These are phyloP conservation scores for Bipolaris sorokiniana DNA, from an alignment of 2,329 filamentous ascomycete genomes.

Conservation along the genomic window DNA sequence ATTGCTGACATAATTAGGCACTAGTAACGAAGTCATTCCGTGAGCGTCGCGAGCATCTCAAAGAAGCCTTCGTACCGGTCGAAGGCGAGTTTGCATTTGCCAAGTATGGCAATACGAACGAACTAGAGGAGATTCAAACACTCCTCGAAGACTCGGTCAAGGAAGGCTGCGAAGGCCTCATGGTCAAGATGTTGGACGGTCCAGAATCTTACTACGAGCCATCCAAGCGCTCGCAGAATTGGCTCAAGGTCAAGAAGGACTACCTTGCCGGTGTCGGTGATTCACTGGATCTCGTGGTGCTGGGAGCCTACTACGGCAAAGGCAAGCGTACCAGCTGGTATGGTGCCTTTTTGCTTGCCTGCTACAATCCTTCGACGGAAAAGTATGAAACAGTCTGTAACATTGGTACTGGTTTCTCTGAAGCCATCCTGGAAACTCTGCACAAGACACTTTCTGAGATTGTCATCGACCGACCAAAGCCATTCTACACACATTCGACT, in stretches of 20 bases:
- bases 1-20: conserved; percentile 54
- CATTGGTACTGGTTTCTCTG: conserved; percentile 95
- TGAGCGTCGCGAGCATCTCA: conserved; percentile 78
- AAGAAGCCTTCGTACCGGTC: conserved; percentile 72
- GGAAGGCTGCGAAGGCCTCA: conserved; percentile 93
- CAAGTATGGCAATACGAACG: conserved; percentile 82
- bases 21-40: conserved; percentile 86
- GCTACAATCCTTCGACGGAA: conserved; percentile 81
- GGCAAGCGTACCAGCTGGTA: conserved; percentile 96
- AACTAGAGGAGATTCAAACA: conserved; percentile 90
- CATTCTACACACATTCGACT: conserved; percentile 86
- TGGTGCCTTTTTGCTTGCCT: conserved; percentile 92
- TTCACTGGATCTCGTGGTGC: conserved; percentile 92
- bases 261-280: conserved; percentile 94
- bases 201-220: conserved; percentile 93
- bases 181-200: conserved; percentile 99
- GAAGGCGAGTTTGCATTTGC: conserved; percentile 94
- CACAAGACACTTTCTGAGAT: conserved; percentile 76
- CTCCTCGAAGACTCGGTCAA: conserved; percentile 95
- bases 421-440: conserved; percentile 88
- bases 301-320: conserved; percentile 92
- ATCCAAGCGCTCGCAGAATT: conserved; percentile 94
- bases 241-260: conserved; percentile 99
- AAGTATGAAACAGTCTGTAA: conserved; percentile 97
- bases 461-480: conserved; percentile 88